Conservation (phyloP, 116 monocot species). For the Papilionanthe hybrid region DNA sequence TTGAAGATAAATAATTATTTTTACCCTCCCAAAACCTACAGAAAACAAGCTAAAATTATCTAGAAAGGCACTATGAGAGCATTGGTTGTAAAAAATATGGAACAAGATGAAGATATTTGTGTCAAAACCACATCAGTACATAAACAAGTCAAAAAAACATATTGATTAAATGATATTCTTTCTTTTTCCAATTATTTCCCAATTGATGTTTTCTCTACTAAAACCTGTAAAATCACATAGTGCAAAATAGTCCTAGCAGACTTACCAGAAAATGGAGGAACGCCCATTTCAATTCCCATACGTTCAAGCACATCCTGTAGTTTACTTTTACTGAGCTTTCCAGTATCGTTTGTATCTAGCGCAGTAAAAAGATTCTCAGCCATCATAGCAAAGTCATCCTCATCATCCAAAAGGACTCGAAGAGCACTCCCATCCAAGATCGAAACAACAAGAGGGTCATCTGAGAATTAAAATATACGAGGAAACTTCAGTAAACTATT, state of each 20-base stretch:
- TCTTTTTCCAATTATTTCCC: background rate
- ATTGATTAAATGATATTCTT: background rate
- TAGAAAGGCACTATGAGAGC: background rate
- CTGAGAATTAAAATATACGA: constrained; percentile 14
- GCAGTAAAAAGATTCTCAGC: constrained; percentile 60
- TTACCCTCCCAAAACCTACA: no score
- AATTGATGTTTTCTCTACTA: background rate
- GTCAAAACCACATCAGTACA: background rate
- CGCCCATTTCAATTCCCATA: constrained; percentile 57
- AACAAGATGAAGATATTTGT: background rate
- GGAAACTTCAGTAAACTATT: background rate
- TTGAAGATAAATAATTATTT: no score
- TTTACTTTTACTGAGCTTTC: constrained; percentile 48
- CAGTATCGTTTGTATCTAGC: constrained; percentile 42
- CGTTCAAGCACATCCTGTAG: constrained; percentile 34
- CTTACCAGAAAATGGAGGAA: constrained; percentile 58
- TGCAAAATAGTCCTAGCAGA: background rate
- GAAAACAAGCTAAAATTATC: background rate
- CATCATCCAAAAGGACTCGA: constrained; percentile 33
- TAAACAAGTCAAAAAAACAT: background rate
- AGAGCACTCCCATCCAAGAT: constrained; percentile 42
- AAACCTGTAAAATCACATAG: background rate
- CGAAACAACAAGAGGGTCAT: constrained; percentile 54
- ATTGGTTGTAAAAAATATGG: background rate
- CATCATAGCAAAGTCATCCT: constrained; percentile 65